phyloP scores from a whole-genome alignment of 1,284 basidiomycete genomes.

The Fistulina hepatica region DNA sequence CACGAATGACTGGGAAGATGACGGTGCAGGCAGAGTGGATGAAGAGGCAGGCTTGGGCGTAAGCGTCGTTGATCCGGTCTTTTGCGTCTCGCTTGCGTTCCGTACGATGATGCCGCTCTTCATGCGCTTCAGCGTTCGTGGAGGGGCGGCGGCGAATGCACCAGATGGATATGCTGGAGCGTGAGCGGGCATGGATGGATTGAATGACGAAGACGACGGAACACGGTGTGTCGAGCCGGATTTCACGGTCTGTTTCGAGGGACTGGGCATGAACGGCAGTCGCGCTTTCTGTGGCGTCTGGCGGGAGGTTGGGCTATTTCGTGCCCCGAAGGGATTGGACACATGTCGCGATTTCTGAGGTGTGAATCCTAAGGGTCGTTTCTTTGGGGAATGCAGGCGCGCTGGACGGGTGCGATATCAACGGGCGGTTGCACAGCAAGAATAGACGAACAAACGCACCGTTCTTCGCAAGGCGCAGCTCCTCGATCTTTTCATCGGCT shows the following conservation, averaged over 20 bases:
- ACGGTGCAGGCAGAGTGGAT: slow-evolving; percentile 17
- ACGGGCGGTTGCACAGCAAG: too few relatives aligned
- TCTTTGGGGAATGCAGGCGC: too few relatives aligned
- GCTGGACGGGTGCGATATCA: too few relatives aligned
- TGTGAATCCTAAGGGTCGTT: too few relatives aligned
- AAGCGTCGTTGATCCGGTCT: slow-evolving; percentile 36
- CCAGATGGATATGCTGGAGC: slow-evolving; percentile 51
- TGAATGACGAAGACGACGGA: slow-evolving; percentile 65
- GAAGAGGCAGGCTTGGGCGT: slow-evolving; percentile 37
- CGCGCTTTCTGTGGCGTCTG: too few relatives aligned
- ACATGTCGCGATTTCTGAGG: too few relatives aligned
- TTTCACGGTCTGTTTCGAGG: slow-evolving; percentile 20
- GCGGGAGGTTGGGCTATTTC: too few relatives aligned
- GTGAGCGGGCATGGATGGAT: slow-evolving; percentile 50
- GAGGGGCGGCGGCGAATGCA: slow-evolving; percentile 15
- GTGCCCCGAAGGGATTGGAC: too few relatives aligned
- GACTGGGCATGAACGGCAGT: too few relatives aligned
- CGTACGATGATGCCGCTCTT: slow-evolving; percentile 57
- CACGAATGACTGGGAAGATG: slow-evolving; percentile 9
- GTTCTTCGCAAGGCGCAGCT: slow-evolving; percentile 1
- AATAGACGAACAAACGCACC: too few relatives aligned
- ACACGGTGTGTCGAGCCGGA: slow-evolving; percentile 32
- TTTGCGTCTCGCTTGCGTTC: slow-evolving; percentile 29
- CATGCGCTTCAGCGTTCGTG: slow-evolving; percentile 31
- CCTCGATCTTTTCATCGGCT: background rate